These are phyloP conservation scores for Eucalyptus tenuipes DNA, from an alignment of 345 rosid genomes.

Conservation along the genomic window DNA sequence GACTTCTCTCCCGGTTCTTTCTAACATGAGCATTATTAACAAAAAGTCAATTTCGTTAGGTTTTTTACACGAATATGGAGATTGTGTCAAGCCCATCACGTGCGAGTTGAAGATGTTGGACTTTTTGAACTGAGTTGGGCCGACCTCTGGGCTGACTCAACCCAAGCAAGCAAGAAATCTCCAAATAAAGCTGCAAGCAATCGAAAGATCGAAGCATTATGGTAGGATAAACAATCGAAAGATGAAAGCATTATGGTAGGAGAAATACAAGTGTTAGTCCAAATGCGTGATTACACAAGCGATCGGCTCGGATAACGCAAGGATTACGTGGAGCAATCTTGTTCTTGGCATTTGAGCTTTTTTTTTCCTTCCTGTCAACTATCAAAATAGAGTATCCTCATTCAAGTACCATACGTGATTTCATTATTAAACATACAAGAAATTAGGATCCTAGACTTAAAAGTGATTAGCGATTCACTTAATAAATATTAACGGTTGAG, in stretches of 20 bases:
- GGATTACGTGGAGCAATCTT: not conserved
- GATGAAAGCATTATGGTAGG: not conserved
- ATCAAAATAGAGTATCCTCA: not conserved
- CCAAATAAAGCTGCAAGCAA: not conserved
- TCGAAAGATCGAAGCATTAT: not conserved
- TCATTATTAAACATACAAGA: not conserved
- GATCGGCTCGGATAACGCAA: not conserved
- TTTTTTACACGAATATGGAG: not conserved
- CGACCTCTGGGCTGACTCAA: not conserved
- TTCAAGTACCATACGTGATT: not conserved
- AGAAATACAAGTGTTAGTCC: not conserved
- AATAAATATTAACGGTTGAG: not conserved
- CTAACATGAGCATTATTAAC: not conserved
- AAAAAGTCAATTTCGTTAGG: not conserved
- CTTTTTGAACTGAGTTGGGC: not conserved
- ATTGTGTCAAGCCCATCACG: not conserved
- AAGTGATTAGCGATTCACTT: not conserved
- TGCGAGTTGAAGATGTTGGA: not conserved
- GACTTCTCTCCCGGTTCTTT: not conserved
- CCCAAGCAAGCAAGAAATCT: not conserved
- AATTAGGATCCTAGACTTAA: not conserved
- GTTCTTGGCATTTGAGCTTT: not conserved
- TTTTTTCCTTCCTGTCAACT: no score
- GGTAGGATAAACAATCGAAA: not conserved
- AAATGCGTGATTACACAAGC: not conserved